Conservation (phyloP, 1,284 basidiomycete genomes). For the Apiotrichum domesticum region DNA sequence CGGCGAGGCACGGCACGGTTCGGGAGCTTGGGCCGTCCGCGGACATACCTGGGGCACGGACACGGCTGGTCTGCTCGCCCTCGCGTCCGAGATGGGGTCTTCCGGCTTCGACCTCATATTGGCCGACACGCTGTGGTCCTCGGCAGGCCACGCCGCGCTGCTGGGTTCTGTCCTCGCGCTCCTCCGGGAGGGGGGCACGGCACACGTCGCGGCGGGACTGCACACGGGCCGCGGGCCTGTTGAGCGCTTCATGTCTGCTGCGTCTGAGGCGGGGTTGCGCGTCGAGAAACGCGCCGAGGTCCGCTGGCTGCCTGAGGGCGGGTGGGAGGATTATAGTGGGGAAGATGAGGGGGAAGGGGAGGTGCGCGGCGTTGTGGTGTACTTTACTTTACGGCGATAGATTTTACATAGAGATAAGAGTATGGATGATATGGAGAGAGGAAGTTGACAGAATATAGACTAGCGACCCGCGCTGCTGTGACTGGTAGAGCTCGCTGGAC, state of each 20-base stretch:
- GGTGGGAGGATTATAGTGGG: slow-evolving; percentile 25
- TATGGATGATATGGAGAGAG: too few relatives aligned
- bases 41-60: slow-evolving; percentile 39
- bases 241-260: slow-evolving; percentile 31
- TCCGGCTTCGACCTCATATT: slow-evolving; percentile 36
- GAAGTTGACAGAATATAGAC: too few relatives aligned
- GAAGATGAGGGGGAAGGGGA: slow-evolving; percentile 20
- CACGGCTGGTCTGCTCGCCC: slow-evolving; percentile 16
- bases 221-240: slow-evolving; percentile 44
- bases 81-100: background rate
- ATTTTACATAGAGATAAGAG: too few relatives aligned
- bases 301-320: slow-evolving; percentile 26
- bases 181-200: slow-evolving; percentile 23
- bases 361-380: slow-evolving; percentile 43
- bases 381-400: slow-evolving; percentile 22
- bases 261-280: slow-evolving; percentile 16
- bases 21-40: slow-evolving; percentile 22
- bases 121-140: slow-evolving; percentile 42
- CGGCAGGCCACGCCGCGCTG: slow-evolving; percentile 30
- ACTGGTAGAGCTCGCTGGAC: too few relatives aligned
- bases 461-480: too few relatives aligned
- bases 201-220: slow-evolving; percentile 40
- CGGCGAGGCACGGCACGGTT: background rate
- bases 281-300: slow-evolving; percentile 22
- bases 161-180: slow-evolving; percentile 34